Base-by-base conservation (phyloP, 768 basidiomycete species). In the Pisolithus microcarpus region DNA sequence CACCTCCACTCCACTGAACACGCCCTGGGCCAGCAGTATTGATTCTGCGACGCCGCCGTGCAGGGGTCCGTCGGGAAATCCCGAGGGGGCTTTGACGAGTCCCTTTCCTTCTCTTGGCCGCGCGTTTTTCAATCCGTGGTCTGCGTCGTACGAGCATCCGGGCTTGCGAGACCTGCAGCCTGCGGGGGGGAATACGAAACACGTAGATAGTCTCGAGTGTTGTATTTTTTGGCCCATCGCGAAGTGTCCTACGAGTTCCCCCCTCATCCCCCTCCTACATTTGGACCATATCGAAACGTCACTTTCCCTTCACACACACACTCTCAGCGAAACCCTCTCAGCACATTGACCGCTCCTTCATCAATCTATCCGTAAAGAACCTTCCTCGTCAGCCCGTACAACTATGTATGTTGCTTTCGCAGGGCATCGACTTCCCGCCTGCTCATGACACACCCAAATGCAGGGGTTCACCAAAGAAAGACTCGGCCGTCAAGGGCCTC, bases 381-480 rank as follows among this genome's bases (percentile, higher is more conserved):
- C 43, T 11, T n/a, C 26, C 24, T 26, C 43, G 8, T 28, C 43
- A 30, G 8, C n/a, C n/a, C 24, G 24, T n/a, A 23, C 1, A 44
- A 13, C 16, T 26, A 44, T 44, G 43, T 44, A 26, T 26, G 43
- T 26, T 26, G 11, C 15, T 30, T 44, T 26, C n/a, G 16, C 43
- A 15, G 16, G 43, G n/a, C 11, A 11, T 28, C 23, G n/a, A 39
- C 23, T 38, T n/a, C 23, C 55, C 47, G 43, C 56, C 59, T 59
- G 59, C 52, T 43, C 19, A 51, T 23, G 52, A 58, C 49, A 50
- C 54, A 42, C 39, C 56, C 34, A 34, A 26, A 58, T 34, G 43
- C 34, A 66, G 65, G 65, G 65, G 54, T 54, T 59, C 65, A 18
- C 58, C 60, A 37, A 53, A 56, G 53, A 56, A 50, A 37, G 56